phyloP scores from a whole-genome alignment of 768 basidiomycete genomes.

The Trametes cinnabarina region DNA sequence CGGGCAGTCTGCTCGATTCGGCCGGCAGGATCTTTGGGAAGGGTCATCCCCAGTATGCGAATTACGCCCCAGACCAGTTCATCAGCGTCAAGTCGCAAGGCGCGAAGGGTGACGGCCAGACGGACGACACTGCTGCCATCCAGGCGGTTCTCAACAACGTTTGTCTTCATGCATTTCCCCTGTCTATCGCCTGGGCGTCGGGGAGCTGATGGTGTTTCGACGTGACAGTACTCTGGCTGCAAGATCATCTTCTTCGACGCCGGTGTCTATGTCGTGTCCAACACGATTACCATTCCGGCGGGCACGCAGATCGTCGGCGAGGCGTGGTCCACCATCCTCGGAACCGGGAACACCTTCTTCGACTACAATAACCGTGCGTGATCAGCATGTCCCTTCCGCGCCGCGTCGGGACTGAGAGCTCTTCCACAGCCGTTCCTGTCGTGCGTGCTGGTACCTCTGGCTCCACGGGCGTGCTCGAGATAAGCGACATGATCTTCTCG shows the following conservation, averaged over 20 bases:
- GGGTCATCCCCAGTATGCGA: constrained; percentile 57
- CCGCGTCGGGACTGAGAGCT: neutral
- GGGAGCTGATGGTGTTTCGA: neutral
- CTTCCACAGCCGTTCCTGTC: constrained; percentile 33
- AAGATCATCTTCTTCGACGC: constrained; percentile 85
- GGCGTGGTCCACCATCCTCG: constrained; percentile 49
- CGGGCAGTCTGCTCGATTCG: constrained; percentile 52
- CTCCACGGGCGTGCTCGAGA: constrained; percentile 40
- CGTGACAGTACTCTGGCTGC: constrained; percentile 58
- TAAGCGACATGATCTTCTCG: constrained; percentile 46
- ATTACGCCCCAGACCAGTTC: constrained; percentile 61
- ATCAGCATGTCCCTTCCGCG: too few relatives aligned
- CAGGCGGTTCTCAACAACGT: constrained; percentile 58
- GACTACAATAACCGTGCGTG: constrained; percentile 35
- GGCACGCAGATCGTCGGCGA: constrained; percentile 49
- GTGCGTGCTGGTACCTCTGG: constrained; percentile 41
- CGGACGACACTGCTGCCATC: constrained; percentile 73
- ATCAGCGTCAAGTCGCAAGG: constrained; percentile 69
- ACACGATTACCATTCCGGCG: constrained; percentile 47
- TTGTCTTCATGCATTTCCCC: neutral
- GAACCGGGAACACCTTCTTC: constrained; percentile 40
- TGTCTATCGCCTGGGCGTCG: neutral
- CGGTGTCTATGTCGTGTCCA: constrained; percentile 46
- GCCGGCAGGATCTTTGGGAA: constrained; percentile 61
- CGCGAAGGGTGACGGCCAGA: constrained; percentile 69